Percentiles rank a stretch among this genome's conserved stretches.
Evolutionary conservation across 2,329 filamentous ascomycete species (phyloP).

Genomic region (Fusarium sp.): DNA sequence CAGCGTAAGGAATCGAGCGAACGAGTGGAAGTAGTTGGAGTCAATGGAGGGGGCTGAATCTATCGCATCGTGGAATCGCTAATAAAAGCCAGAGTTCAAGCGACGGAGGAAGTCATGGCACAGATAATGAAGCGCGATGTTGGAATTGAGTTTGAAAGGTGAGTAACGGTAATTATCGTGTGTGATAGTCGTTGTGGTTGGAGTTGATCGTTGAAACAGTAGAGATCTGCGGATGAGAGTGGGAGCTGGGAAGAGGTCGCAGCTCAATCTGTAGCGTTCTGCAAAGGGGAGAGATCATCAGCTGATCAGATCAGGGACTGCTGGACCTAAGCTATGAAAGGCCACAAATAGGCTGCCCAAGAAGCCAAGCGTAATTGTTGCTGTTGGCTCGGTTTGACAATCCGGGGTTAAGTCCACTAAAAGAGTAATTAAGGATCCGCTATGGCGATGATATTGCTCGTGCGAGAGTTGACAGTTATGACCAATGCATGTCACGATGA

Average conservation of each 20-base stretch:
- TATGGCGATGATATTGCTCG: slow-evolving; percentile 16
- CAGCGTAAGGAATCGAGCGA: slow-evolving; percentile 32
- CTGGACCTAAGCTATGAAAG: slow-evolving; percentile 29
- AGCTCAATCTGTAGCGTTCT: slow-evolving; percentile 43
- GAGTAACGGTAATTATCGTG: neutral
- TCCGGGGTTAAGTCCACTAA: slow-evolving; percentile 46
- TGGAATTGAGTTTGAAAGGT: slow-evolving; percentile 2
- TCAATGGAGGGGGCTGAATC: slow-evolving; percentile 35
- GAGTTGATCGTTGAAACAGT: slow-evolving; percentile 20
- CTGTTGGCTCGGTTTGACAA: slow-evolving; percentile 43
- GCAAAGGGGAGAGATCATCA: slow-evolving; percentile 49
- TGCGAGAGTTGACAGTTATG: slow-evolving; percentile 4
- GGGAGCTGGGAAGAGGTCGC: slow-evolving; percentile 40
- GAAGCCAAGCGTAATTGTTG: slow-evolving; percentile 36
- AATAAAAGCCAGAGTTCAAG: slow-evolving; percentile 41
- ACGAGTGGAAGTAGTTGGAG: slow-evolving; percentile 42
- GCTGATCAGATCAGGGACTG: slow-evolving; percentile 44
- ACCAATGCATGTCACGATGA: neutral
- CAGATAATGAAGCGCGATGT: slow-evolving; percentile 10
- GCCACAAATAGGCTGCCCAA: slow-evolving; percentile 37
- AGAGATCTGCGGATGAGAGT: slow-evolving; percentile 43
- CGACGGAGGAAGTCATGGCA: slow-evolving; percentile 42
- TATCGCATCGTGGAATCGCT: slow-evolving; percentile 46
- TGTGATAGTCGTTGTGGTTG: slow-evolving; percentile 13
- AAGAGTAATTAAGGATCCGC: slow-evolving; percentile 40